Base-by-base conservation (phyloP, 1,284 basidiomycete species). In the Leccinum fuscescens region DNA sequence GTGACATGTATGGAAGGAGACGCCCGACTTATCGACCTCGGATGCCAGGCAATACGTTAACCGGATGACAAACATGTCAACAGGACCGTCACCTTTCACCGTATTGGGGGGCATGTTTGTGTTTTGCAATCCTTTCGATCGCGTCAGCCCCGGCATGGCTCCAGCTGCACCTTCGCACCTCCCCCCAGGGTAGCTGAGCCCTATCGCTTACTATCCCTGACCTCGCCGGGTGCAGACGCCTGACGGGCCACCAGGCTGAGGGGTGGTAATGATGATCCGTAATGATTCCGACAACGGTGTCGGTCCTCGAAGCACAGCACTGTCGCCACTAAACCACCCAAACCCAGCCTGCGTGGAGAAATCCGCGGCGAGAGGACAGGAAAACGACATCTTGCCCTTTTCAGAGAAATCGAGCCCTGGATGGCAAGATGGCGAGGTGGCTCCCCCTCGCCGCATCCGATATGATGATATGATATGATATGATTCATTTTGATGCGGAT, bases 401-500 rank as follows among this genome's bases (percentile, higher is more conserved):
- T 57, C 42, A 20, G 22, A 53, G 52, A 29, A 29, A 50, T 39
- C 6, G n/a, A 42, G 22, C 57, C 64, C 60, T 58, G 60, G 55
- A 29, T n/a, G 39, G 27, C 20, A 27, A 51, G n/a, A n/a, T 51
- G 24, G 22, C 22, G 22, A 27, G 14, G 22, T 49, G 48, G 48
- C 24, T n/a, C 48, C 48, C 52, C 39, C 58, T 59, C 42, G 35
- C 44, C 44, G 44, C 51, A 52, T 57, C 54, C 61, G 57, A 64
- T 27, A n/a, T 29, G 27, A 49, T 49, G 14, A 27, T 14, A 6
- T 50, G 48, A 27, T 48, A 27, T 49, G 22, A 27, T 14, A 3
- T 50, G 48, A 27, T 48, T 24, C 11, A 53, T 59, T 53, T 58
- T 72, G 68, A 69, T 69, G 62, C 20, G 37, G 31, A 69, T 72